These are phyloP conservation scores for Cercospora canescens DNA, from an alignment of 2,329 filamentous ascomycete species.

Conservation along the genomic window DNA sequence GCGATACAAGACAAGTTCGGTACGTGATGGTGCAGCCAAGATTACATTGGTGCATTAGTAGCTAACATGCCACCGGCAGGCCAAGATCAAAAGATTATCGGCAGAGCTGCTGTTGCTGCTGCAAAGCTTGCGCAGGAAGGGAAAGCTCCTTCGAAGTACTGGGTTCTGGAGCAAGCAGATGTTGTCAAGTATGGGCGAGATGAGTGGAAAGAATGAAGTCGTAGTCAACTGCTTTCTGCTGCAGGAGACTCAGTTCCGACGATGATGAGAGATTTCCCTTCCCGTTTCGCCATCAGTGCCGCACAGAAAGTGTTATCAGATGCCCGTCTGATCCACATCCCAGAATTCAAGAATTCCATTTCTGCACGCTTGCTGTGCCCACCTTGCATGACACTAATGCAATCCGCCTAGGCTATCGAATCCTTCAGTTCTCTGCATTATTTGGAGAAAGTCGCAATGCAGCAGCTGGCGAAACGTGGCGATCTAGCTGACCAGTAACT, in stretches of 20 bases:
- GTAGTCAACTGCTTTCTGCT: too few relatives aligned
- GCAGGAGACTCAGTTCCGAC: too few relatives aligned
- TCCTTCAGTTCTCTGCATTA: neutral
- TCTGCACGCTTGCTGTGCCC: neutral
- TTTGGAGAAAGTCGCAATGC: neutral
- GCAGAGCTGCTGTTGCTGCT: conserved; percentile 20
- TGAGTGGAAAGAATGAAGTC: conserved; percentile 21
- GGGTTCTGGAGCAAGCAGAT: conserved; percentile 23
- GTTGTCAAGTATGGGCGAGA: conserved; percentile 18
- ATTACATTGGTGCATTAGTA: neutral
- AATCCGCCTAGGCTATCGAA: neutral
- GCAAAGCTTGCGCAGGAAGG: conserved; percentile 18
- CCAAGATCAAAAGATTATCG: conserved; percentile 22
- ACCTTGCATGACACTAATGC: neutral
- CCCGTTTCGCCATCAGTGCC: too few relatives aligned
- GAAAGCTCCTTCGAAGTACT: conserved; percentile 21
- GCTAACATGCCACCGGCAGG: conserved; percentile 10
- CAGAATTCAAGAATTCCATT: neutral
- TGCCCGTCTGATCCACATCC: neutral
- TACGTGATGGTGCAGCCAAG: neutral
- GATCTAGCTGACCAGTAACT: neutral
- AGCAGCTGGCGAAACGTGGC: neutral
- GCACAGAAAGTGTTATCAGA: too few relatives aligned
- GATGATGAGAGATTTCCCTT: too few relatives aligned
- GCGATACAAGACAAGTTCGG: conserved; percentile 20